These are phyloP conservation scores for Areca catechu DNA, from an alignment of 176 grass and related monocot genomes.

Conservation along the genomic window DNA sequence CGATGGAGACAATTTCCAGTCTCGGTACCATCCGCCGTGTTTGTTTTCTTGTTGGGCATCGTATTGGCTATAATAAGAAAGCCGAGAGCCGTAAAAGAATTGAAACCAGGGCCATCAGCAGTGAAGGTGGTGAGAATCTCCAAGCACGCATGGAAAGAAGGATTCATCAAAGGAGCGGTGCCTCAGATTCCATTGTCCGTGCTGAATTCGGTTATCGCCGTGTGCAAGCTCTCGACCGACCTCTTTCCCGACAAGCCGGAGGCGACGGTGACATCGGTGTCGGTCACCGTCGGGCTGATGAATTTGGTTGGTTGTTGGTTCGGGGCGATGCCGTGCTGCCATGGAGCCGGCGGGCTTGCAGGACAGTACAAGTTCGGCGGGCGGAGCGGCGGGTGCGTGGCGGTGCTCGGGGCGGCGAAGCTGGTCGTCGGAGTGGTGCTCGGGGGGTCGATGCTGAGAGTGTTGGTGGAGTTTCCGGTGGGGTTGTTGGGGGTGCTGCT, in stretches of 20 bases:
- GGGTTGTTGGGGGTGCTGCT: constrained; percentile 72
- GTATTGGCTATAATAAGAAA: constrained; percentile 48
- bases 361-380: constrained; percentile 82
- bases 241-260: constrained; percentile 47
- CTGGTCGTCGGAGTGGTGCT: constrained; percentile 49
- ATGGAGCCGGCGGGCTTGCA: constrained; percentile 74
- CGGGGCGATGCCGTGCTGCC: constrained; percentile 91
- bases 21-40: constrained; percentile 48
- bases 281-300: constrained; percentile 76
- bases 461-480: constrained; percentile 57
- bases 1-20: constrained; percentile 12
- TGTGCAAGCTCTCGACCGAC: constrained; percentile 76
- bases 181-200: constrained; percentile 72
- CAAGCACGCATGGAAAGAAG: constrained; percentile 56
- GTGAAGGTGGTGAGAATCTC: constrained; percentile 51
- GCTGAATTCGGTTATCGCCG: constrained; percentile 85
- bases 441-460: constrained; percentile 47
- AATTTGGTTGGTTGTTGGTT: constrained; percentile 93
- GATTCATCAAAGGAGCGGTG: constrained; percentile 65
- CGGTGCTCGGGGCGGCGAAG: constrained; percentile 61
- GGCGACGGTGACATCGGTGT: constrained; percentile 51
- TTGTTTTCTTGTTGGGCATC: constrained; percentile 66
- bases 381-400: constrained; percentile 56
- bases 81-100: constrained; percentile 45
- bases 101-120: constrained; percentile 40